Conservation (phyloP, 1,284 basidiomycete species). For the Naganishia cerealis region DNA sequence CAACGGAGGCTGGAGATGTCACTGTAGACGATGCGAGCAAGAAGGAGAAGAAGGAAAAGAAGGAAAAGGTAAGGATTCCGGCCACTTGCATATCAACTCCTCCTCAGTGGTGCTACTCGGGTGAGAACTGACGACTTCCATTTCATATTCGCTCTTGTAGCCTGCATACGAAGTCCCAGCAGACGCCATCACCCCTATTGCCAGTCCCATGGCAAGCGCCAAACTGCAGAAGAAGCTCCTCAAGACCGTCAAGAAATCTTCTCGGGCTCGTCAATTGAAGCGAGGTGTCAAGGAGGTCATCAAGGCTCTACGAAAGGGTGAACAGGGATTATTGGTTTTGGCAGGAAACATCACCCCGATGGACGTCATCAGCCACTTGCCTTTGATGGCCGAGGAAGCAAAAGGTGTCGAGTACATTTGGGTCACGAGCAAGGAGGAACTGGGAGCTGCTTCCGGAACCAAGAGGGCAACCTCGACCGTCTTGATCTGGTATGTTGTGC, state of each 20-base stretch:
- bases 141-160: conserved; percentile 14
- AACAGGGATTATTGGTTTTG: conserved; percentile 88
- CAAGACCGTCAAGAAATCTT: conserved; percentile 89
- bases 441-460: conserved; percentile 91
- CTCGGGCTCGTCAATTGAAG: conserved; percentile 87
- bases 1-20: conserved; percentile 39
- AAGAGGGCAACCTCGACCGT: conserved; percentile 98
- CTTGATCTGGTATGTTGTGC: conserved; percentile 63
- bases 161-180: conserved; percentile 65
- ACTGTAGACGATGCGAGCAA: conserved; percentile 41
- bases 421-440: conserved; percentile 67
- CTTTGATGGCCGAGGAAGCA: conserved; percentile 90
- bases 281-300: conserved; percentile 95
- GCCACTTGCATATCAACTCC: background rate
- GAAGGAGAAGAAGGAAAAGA: conserved; percentile 42
- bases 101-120: background rate
- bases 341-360: conserved; percentile 97
- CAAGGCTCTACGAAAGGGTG: conserved; percentile 90
- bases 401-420: conserved; percentile 79
- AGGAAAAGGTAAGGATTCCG: conserved; percentile 42
- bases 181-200: conserved; percentile 84
- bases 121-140: conserved; percentile 4
- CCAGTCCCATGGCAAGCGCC: conserved; percentile 82
- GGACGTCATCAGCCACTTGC: conserved; percentile 96
- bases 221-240: conserved; percentile 89